phyloP scores from a whole-genome alignment of 2,329 filamentous ascomycete genomes.

The Blastomyces gilchristii region DNA sequence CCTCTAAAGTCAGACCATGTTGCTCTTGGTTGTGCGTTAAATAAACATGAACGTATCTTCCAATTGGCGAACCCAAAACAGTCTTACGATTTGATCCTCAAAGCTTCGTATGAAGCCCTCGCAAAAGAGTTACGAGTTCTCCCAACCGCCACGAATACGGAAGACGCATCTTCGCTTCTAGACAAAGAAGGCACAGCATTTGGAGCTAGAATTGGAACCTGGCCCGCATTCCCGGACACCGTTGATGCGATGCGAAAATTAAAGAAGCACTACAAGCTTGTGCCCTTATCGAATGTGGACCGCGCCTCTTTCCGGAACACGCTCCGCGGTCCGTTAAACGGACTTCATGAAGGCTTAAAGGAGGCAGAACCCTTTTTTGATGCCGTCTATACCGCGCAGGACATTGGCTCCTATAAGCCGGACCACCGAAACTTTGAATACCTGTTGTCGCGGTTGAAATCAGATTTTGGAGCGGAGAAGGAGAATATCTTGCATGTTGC shows the following conservation, averaged over 20 bases:
- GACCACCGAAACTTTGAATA: slow-evolving; percentile 54
- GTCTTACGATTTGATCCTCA: slow-evolving; percentile 52
- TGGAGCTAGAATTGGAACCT: slow-evolving; percentile 40
- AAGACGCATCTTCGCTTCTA: slow-evolving; percentile 6
- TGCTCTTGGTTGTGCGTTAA: slow-evolving; percentile 37
- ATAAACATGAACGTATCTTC: slow-evolving; percentile 40
- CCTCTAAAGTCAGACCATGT: slow-evolving; percentile 29
- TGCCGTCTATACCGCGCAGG: slow-evolving; percentile 57
- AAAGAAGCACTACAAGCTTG: slow-evolving; percentile 42
- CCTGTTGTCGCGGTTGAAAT: slow-evolving; percentile 45
- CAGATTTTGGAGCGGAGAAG: slow-evolving; percentile 48
- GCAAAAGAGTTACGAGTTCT: slow-evolving; percentile 22
- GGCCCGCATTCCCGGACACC: slow-evolving; percentile 50
- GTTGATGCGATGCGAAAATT: slow-evolving; percentile 43
- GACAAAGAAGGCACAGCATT: slow-evolving; percentile 37
- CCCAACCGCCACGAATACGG: slow-evolving; percentile 10
- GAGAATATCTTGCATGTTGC: slow-evolving; percentile 56
- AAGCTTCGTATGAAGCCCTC: slow-evolving; percentile 33
- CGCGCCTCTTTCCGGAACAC: slow-evolving; percentile 41
- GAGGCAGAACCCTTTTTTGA: slow-evolving; percentile 41
- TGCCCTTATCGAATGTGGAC: slow-evolving; percentile 50
- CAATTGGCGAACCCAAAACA: slow-evolving; percentile 47
- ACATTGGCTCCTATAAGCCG: slow-evolving; percentile 64
- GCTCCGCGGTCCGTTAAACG: slow-evolving; percentile 40
- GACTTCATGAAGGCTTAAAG: slow-evolving; percentile 26